These are phyloP conservation scores for Celoporthe dispersa DNA, from an alignment of 2,329 filamentous ascomycete species.

Conservation along the genomic window DNA sequence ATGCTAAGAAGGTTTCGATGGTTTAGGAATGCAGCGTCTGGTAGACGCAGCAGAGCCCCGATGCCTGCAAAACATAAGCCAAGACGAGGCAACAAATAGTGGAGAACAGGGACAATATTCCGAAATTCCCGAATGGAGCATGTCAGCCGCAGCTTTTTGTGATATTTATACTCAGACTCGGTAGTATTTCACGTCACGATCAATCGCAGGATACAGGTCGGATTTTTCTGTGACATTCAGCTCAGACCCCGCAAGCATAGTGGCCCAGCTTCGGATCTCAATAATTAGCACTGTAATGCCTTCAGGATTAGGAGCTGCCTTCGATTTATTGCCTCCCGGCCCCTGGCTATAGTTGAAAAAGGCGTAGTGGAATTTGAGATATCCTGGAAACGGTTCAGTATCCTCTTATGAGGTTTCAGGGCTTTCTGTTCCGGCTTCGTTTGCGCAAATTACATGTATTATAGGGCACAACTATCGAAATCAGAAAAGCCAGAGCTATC, in stretches of 20 bases:
- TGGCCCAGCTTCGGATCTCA: neutral
- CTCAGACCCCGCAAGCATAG: neutral
- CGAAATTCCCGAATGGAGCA: neutral
- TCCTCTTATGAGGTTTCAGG: no score
- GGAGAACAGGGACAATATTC: neutral
- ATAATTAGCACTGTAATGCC: neutral
- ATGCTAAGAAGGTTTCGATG: neutral
- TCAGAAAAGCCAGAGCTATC: no score
- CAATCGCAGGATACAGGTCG: neutral
- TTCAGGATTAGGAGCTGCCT: neutral
- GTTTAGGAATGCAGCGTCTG: no score
- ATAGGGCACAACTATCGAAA: neutral
- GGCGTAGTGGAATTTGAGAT: neutral
- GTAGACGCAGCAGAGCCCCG: neutral
- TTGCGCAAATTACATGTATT: neutral
- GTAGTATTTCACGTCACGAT: neutral
- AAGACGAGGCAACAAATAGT: neutral
- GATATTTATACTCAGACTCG: neutral
- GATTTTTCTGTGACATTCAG: neutral
- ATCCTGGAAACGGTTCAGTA: neutral
- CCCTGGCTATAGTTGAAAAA: neutral
- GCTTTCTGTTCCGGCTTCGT: no score
- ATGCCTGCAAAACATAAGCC: neutral
- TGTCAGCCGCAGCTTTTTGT: neutral
- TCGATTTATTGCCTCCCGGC: neutral